Evolutionary conservation across 2,329 filamentous ascomycete species (phyloP).

Genomic region (Byssochlamys sp.): DNA sequence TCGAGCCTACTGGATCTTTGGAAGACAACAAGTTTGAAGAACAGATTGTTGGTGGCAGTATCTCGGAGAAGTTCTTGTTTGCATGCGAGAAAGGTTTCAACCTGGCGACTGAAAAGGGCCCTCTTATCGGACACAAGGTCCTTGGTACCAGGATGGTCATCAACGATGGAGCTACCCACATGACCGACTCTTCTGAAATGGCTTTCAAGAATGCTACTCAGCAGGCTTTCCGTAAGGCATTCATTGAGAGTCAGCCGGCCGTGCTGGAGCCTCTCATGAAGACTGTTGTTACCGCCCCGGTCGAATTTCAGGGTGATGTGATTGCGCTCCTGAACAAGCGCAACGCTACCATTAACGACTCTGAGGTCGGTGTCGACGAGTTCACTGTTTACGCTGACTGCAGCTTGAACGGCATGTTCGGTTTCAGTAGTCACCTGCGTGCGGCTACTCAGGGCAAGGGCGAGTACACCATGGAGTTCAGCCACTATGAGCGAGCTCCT

Average conservation of each 20-base stretch:
- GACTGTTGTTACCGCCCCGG: constrained; percentile 87
- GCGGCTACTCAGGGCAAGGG: constrained; percentile 96
- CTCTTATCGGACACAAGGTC: constrained; percentile 84
- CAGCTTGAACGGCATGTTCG: constrained; percentile 94
- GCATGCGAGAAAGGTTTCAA: constrained; percentile 95
- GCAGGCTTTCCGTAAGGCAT: constrained; percentile 92
- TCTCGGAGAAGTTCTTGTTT: constrained; percentile 89
- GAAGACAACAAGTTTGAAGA: constrained; percentile 75
- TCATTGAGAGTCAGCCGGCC: constrained; percentile 67
- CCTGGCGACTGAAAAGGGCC: constrained; percentile 70
- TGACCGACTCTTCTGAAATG: constrained; percentile 94
- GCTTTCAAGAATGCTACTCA: constrained; percentile 90
- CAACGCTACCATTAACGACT: constrained; percentile 87
- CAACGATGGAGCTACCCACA: constrained; percentile 92
- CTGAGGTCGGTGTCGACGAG: constrained; percentile 85
- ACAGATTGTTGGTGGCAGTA: constrained; percentile 77
- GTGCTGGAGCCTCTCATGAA: constrained; percentile 97
- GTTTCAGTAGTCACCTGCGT: constrained; percentile 81
- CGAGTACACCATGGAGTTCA: constrained; percentile 98
- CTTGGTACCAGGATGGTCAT: constrained; percentile 83
- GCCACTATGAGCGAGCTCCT: constrained; percentile 81
- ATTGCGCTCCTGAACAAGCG: constrained; percentile 94
- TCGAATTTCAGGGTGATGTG: constrained; percentile 94
- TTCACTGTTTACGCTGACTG: constrained; percentile 89
- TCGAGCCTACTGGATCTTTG: constrained; percentile 71